Percentiles rank a stretch among this genome's conserved stretches.
phyloP scores from a whole-genome alignment of 352 stramenopile species.

The Blastocystis sp. region DNA sequence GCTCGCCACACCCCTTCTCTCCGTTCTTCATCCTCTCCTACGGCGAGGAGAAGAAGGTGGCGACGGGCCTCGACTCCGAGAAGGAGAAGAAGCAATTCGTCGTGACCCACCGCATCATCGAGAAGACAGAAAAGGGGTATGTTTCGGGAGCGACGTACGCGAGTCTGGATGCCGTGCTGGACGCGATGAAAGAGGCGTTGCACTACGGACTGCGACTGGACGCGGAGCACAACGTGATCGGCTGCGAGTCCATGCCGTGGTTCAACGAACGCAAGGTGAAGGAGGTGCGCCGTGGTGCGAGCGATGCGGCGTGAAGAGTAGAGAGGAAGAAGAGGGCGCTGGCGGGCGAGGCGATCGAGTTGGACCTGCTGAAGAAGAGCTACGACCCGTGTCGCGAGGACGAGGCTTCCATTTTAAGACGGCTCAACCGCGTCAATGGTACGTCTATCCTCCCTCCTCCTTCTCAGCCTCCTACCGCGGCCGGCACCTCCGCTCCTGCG shows the following conservation, averaged over 20 bases:
- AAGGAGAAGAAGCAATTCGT: background rate
- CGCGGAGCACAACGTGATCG: slow-evolving; percentile 1
- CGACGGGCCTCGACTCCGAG: background rate
- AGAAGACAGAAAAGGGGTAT: slow-evolving; percentile 1
- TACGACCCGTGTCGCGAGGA: background rate
- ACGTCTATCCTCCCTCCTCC: background rate
- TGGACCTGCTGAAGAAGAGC: background rate
- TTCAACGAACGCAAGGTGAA: background rate
- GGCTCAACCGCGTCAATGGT: slow-evolving; percentile 38
- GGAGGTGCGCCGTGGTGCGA: background rate
- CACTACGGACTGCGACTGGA: slow-evolving; percentile 19
- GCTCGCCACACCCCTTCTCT: slow-evolving; percentile 14
- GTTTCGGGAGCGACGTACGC: slow-evolving; percentile 12
- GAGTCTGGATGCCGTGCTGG: slow-evolving; percentile 5
- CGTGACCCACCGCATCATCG: slow-evolving; percentile 10
- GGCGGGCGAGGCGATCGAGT: background rate
- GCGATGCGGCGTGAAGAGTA: background rate
- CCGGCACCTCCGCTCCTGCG: background rate
- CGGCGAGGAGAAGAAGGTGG: background rate
- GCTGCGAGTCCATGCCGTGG: slow-evolving; percentile 61
- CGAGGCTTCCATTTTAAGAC: background rate
- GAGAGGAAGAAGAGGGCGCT: background rate
- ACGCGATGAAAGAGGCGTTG: background rate
- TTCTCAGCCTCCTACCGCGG: slow-evolving; percentile 7
- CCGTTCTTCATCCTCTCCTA: slow-evolving; percentile 31